Base-by-base conservation (phyloP, 495 filamentous ascomycete species). In the Tetracladium marchalianum region DNA sequence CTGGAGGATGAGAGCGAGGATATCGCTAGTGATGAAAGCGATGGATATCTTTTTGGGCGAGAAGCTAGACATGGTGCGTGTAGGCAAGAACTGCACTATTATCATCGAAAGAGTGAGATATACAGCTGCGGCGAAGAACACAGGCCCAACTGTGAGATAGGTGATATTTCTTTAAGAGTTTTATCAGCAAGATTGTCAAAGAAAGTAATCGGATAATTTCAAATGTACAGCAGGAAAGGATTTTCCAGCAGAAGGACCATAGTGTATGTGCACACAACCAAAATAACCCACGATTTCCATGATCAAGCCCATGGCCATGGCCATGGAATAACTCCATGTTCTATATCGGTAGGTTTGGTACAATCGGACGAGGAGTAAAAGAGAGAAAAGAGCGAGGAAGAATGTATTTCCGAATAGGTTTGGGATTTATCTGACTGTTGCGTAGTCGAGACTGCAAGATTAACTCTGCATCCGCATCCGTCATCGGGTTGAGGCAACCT, bases 31-130 rank as follows among this genome's bases (percentile, higher is more conserved):
- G 52, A 84, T 69, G 64, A 84, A 75, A 55, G 31, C 31, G 18
- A 51, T 22, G 4, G 71, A 71, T 50, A 72, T 72, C 11, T 40
- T 53, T 41, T 66, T 60, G 0, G 82, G 82, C 51, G 61, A 66
- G 51, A 85, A 67, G 18, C 76, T 65, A 2, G 78, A 82, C 61
- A 77, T 67, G 53, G 77, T 69, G 55, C 67, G 55, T 8, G 60
- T 44, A 36, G 63, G 62, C 41, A 76, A 80, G 60, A 76, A 78
- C 37, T 73, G 63, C 6, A 41, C 39, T 43, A 84, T 72, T 52
- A 82, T 70, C 35, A 76, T 69, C 0, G 72, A 68, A 17, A 79
- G 68, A 51, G 73, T 81, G 43, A 84, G 71, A 53, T 85, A 85
- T 48, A 84, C 44, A 10, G 72, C 75, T 9, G 75, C 81, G 17